Base-by-base conservation (phyloP, 2,329 filamentous ascomycete species). In the Truncatella angustata region DNA sequence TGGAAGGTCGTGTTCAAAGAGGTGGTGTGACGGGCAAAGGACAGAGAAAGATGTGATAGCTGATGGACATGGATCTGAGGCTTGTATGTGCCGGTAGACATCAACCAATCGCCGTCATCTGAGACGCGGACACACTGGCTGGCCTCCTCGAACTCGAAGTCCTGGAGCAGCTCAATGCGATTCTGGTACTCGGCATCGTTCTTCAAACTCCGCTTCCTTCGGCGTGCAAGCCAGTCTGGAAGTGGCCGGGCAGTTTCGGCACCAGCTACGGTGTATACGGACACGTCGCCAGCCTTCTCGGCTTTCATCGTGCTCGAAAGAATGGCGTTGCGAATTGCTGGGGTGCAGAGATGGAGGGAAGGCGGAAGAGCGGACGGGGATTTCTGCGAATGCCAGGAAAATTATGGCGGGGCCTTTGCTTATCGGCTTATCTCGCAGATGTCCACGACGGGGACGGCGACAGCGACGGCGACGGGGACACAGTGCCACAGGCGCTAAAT, bases 31-130 rank as follows among this genome's bases (percentile, higher is more conserved):
- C 94, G 86, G 30, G 91, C 85, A 70, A 88, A 99, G 7, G 92
- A 96, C n/a, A 99, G 81, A 9, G 93, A 93, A 20, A 97, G 80
- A 66, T 97, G 91, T 34, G 92, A 88, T 5, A 97, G 83, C 66
- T 96, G 91, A 72, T 99, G 95, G n/a, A 90, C 88, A 66, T 97
- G 94, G 54, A 97, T 96, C 69, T 96, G 90, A 1, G 88, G 86
- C 65, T 89, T 68, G 51, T 68, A 57, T 7, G 55, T 57, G 37
- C 55, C 55, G 6, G 55, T 57, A n/a, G 49, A 52, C 90, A 97
- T 94, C 36, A 94, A 85, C 92, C 94, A 99, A 67, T 97, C 87
- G 45, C 93, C 93, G 81, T 99, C 94, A 53, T 96, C 92, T 62
- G 90, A 96, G 57, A 94, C 84, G 46, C 91, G 84, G 57, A 99